Percentiles rank a stretch among this genome's conserved stretches.
Evolutionary conservation across 2,329 filamentous ascomycete species (phyloP).

Genomic region (Chaetomiaceae sp.): DNA sequence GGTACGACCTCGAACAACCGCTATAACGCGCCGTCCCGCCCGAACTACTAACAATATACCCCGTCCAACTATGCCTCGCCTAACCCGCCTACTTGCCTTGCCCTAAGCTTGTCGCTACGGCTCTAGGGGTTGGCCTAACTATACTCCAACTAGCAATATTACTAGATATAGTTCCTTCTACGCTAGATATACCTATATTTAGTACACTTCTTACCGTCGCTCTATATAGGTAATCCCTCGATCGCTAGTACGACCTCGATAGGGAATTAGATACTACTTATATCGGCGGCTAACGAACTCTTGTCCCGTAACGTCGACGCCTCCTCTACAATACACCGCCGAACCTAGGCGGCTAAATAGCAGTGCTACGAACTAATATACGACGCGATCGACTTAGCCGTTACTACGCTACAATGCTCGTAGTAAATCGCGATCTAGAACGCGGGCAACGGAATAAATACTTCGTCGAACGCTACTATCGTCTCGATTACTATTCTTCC

Average conservation of each 20-base stretch:
- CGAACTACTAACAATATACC: constrained; percentile 1
- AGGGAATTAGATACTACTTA: background rate
- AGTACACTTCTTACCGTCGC: background rate
- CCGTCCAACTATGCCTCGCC: background rate
- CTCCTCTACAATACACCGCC: background rate
- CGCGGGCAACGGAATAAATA: background rate
- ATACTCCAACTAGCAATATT: background rate
- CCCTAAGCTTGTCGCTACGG: background rate
- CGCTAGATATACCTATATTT: background rate
- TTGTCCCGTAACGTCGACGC: background rate
- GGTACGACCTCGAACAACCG: too few species aligned
- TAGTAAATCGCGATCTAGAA: background rate
- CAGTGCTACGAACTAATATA: background rate
- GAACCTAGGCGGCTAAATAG: background rate
- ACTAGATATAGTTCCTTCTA: background rate
- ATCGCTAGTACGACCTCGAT: background rate
- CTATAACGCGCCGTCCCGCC: background rate
- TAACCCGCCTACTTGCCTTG: background rate
- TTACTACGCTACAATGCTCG: background rate
- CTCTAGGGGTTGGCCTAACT: background rate
- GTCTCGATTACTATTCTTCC: too few species aligned
- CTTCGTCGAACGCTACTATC: background rate
- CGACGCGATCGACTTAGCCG: background rate
- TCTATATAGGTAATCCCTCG: background rate
- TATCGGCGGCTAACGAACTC: background rate